Evolutionary conservation across 345 rosid species (phyloP).

Genomic region (Brassica nigra): DNA sequence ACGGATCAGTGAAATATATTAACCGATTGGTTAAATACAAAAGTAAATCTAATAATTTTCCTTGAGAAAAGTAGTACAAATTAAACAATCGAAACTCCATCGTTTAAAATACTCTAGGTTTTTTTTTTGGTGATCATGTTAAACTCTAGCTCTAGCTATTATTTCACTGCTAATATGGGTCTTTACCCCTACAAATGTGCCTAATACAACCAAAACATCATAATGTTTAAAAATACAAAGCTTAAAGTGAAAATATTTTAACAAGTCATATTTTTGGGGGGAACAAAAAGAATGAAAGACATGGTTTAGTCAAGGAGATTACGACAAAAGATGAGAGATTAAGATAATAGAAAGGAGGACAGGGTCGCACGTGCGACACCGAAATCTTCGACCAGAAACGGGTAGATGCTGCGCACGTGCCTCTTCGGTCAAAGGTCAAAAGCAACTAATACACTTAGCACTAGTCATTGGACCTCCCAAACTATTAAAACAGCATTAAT

Average conservation of each 20-base stretch:
- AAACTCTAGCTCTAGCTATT: too few relatives aligned
- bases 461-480: constrained; percentile 45
- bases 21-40: neutral
- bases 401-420: constrained; percentile 77
- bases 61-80: neutral
- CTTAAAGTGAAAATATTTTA: constrained; percentile 33
- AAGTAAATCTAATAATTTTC: neutral
- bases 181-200: constrained; percentile 37
- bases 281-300: constrained; percentile 30
- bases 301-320: constrained; percentile 35
- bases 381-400: constrained; percentile 56
- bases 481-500: constrained; percentile 24
- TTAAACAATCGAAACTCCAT: neutral
- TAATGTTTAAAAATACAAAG: constrained; percentile 10
- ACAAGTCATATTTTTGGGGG: constrained; percentile 13
- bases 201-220: constrained; percentile 40
- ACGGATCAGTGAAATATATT: neutral
- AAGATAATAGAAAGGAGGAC: constrained; percentile 37
- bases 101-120: neutral
- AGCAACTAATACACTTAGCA: constrained; percentile 50
- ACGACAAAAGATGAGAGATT: constrained; percentile 42
- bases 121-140: too few relatives aligned
- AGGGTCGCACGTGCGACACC: constrained; percentile 78
- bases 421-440: constrained; percentile 79
- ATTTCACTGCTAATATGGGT: constrained; percentile 26